Evolutionary conservation across 2,329 filamentous ascomycete species (phyloP).

Genomic region (Botrytis elliptica): DNA sequence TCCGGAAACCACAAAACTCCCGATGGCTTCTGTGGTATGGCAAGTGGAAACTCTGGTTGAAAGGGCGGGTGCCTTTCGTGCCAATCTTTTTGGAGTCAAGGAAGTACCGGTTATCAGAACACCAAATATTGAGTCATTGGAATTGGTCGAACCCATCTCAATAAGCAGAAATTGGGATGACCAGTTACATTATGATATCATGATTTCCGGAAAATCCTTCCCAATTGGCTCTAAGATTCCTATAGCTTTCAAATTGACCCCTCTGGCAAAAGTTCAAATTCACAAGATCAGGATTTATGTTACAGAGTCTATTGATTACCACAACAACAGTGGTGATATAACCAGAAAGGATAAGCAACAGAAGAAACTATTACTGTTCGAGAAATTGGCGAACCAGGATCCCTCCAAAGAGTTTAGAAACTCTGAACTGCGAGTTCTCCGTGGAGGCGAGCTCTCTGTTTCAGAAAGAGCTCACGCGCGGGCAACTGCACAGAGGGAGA

Average conservation of each 20-base stretch:
- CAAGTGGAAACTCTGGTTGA: slow-evolving; percentile 68
- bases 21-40: slow-evolving; percentile 68
- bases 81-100: slow-evolving; percentile 64
- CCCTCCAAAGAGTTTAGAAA: slow-evolving; percentile 63
- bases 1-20: slow-evolving; percentile 69
- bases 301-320: slow-evolving; percentile 72
- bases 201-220: slow-evolving; percentile 76
- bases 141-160: slow-evolving; percentile 72
- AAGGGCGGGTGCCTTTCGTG: slow-evolving; percentile 67
- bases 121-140: slow-evolving; percentile 67
- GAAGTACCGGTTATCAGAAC: slow-evolving; percentile 68
- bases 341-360: slow-evolving; percentile 62
- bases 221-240: slow-evolving; percentile 69
- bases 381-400: slow-evolving; percentile 65
- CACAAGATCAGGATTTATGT: slow-evolving; percentile 73
- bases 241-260: slow-evolving; percentile 73
- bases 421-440: slow-evolving; percentile 63
- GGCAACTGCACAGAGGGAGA: slow-evolving; percentile 37
- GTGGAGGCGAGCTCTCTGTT: slow-evolving; percentile 66
- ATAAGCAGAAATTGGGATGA: slow-evolving; percentile 76
- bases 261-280: slow-evolving; percentile 70
- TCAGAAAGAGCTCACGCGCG: slow-evolving; percentile 39
- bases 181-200: slow-evolving; percentile 73
- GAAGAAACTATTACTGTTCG: slow-evolving; percentile 67
- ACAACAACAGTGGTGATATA: slow-evolving; percentile 64